Conservation (phyloP, 2,329 filamentous ascomycete species). For the Ascocoryne sarcoides region DNA sequence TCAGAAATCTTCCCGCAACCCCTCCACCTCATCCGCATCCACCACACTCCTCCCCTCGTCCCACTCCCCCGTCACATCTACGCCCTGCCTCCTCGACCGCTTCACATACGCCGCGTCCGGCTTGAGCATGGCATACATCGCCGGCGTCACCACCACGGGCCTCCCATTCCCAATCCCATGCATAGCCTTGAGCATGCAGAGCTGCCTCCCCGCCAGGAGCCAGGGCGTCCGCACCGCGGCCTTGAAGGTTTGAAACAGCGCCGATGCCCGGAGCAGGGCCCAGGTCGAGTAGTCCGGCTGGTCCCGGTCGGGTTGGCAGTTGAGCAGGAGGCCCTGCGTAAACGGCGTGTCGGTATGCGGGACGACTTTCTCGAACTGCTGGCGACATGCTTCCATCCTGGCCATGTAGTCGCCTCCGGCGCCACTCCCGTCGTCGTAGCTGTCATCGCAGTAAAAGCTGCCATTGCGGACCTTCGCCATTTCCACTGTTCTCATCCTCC, state of each 20-base stretch:
- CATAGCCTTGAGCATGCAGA: not conserved
- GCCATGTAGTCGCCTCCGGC: slow-evolving; percentile 6
- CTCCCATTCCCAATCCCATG: not conserved
- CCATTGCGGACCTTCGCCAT: not conserved
- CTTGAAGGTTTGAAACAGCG: not conserved
- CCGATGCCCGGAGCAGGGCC: not conserved
- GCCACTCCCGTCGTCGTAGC: slow-evolving; percentile 1
- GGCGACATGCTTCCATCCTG: slow-evolving; percentile 9
- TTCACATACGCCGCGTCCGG: slow-evolving; percentile 1
- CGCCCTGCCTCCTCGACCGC: not conserved
- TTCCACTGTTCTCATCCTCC: not conserved
- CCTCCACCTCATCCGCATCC: slow-evolving; percentile 5
- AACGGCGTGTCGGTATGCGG: slow-evolving; percentile 15
- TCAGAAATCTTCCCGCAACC: not conserved
- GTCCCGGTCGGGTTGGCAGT: not conserved
- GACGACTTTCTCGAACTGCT: slow-evolving; percentile 19
- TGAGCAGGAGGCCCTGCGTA: slow-evolving; percentile 12
- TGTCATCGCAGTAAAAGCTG: slow-evolving; percentile 2
- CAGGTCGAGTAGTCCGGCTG: not conserved
- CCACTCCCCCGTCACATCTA: not conserved
- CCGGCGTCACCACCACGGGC: not conserved
- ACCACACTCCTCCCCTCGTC: slow-evolving; percentile 1
- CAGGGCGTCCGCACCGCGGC: not conserved
- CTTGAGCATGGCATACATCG: slow-evolving; percentile 4
- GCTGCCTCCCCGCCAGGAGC: slow-evolving; percentile 2